A percentile compares a stretch with the other conserved stretches of the same genome.
Conservation (phyloP, 1,284 basidiomycete genomes). For the Cryptococcus sp. region DNA sequence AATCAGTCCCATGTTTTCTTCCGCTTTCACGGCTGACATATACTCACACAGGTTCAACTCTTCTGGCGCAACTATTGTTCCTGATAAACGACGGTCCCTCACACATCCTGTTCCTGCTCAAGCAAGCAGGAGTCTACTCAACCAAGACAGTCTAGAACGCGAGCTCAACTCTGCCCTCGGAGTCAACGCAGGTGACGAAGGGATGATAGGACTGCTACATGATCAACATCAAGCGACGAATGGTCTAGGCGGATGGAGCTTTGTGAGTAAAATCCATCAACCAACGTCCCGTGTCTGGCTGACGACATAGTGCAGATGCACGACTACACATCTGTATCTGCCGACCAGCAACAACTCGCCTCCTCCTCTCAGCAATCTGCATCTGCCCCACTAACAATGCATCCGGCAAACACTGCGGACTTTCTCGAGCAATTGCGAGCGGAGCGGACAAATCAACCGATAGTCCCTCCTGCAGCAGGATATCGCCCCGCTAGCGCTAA, state of each 20-base stretch:
- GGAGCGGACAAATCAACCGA: not conserved
- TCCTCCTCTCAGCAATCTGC: not conserved
- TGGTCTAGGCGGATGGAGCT: slow-evolving; percentile 11
- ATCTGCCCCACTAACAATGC: no score
- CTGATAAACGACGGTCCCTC: slow-evolving; percentile 12
- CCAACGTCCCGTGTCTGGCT: not conserved
- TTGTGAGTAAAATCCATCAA: slow-evolving; percentile 11
- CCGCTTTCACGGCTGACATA: not conserved
- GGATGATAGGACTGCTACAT: slow-evolving; percentile 23
- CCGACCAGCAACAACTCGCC: no score
- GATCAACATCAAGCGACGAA: slow-evolving; percentile 11
- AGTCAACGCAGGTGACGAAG: slow-evolving; percentile 18
- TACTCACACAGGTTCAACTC: slow-evolving; percentile 21
- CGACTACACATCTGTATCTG: slow-evolving; percentile 1
- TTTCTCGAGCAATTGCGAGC: not conserved
- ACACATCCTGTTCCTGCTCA: not conserved
- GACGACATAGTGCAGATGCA: slow-evolving; percentile 4
- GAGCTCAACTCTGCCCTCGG: slow-evolving; percentile 15
- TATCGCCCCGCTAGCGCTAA: slow-evolving; percentile 1
- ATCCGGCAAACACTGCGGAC: not conserved
- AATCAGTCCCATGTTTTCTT: not conserved
- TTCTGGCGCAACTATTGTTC: slow-evolving; percentile 23
- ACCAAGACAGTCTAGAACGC: slow-evolving; percentile 12
- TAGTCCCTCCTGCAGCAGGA: not conserved
- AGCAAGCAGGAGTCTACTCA: slow-evolving; percentile 5